These are phyloP conservation scores for Inonotus hispidus DNA, from an alignment of 1,284 basidiomycete genomes.

Conservation along the genomic window DNA sequence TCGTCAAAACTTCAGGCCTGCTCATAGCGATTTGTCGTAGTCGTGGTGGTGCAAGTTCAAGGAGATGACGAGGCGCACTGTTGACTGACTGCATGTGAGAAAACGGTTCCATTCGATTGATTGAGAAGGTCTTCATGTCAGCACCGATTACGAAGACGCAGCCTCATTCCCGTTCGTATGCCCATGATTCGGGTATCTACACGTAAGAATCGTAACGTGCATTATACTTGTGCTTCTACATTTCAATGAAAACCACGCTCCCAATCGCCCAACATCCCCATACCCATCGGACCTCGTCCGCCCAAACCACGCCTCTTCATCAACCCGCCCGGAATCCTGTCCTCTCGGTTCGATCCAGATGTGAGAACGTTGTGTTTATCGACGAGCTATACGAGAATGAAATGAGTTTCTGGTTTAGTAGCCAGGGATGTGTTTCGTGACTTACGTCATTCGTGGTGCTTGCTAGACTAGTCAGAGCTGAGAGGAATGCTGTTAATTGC, in stretches of 20 bases:
- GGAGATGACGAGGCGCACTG: neutral
- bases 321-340: conserved; percentile 31
- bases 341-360: conserved; percentile 34
- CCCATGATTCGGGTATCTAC: neutral
- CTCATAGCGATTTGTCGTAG: conserved; percentile 6
- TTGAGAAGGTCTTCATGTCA: neutral
- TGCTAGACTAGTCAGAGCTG: conserved; percentile 83
- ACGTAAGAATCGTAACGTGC: neutral
- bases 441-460: conserved; percentile 86
- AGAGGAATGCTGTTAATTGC: conserved; percentile 85
- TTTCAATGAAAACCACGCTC: conserved; percentile 16
- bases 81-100: too few species aligned
- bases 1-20: conserved; percentile 24
- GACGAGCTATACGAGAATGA: conserved; percentile 43
- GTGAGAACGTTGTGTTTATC: conserved; percentile 61
- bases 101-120: neutral
- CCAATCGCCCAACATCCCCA: conserved; percentile 24
- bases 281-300: conserved; percentile 34
- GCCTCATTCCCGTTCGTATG: neutral
- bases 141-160: conserved; percentile 7
- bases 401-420: neutral
- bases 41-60: neutral
- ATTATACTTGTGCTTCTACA: neutral
- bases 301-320: conserved; percentile 13
- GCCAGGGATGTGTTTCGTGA: conserved; percentile 9